phyloP scores from a whole-genome alignment of 2,329 filamentous ascomycete genomes.

The Penicillium occitanis region DNA sequence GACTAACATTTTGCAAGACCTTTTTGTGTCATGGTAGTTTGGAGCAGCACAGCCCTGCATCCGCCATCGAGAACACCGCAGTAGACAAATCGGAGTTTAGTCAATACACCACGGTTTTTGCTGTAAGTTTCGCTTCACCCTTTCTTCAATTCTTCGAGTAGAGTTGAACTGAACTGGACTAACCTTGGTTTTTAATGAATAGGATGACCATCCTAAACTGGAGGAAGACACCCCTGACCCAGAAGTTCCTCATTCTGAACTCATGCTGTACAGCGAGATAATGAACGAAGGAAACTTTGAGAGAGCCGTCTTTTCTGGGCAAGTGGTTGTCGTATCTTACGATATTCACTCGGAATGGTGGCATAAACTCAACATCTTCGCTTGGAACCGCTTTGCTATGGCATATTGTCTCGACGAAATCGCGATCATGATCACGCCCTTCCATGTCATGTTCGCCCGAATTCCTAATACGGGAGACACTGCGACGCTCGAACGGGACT shows the following conservation, averaged over 20 bases:
- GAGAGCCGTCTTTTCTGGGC: neutral
- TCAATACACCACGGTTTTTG: neutral
- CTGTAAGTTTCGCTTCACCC: neutral
- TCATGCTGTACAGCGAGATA: neutral
- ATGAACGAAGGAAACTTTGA: neutral
- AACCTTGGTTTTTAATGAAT: neutral
- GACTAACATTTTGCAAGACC: neutral
- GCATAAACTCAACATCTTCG: neutral
- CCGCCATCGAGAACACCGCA: neutral
- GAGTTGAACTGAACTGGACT: neutral
- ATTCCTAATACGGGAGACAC: neutral
- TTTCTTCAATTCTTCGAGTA: neutral
- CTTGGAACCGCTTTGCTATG: neutral
- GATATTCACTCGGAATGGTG: neutral
- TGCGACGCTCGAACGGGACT: neutral
- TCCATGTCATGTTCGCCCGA: neutral
- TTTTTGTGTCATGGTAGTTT: neutral
- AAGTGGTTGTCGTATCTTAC: neutral
- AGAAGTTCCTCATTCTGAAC: neutral
- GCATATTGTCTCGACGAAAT: slow-evolving; percentile 4
- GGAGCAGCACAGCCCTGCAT: neutral
- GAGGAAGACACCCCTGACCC: neutral
- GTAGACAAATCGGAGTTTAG: neutral
- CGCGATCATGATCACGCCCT: slow-evolving; percentile 1
- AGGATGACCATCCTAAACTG: neutral